phyloP scores from a whole-genome alignment of 192 early-diverging fungal genomes.

The Coemansia sp. region DNA sequence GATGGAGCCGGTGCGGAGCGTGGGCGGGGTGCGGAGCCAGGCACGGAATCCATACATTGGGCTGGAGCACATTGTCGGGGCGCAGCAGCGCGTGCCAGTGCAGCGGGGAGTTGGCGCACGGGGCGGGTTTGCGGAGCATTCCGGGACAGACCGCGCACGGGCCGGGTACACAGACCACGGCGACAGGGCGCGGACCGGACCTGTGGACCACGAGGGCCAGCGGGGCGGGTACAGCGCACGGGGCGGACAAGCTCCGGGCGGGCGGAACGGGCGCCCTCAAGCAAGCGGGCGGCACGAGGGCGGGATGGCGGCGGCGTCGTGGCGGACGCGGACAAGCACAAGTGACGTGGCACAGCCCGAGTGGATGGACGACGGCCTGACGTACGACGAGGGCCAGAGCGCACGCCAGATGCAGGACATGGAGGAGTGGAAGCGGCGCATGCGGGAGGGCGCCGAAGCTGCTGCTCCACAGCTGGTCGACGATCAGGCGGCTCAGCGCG shows the following conservation, averaged over 20 bases:
- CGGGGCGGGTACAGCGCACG: not conserved
- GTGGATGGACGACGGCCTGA: slow-evolving; percentile 49
- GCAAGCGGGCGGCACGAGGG: slow-evolving; percentile 12
- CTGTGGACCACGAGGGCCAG: not conserved
- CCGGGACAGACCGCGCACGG: not conserved
- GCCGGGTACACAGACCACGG: not conserved
- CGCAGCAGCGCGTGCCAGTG: slow-evolving; percentile 21
- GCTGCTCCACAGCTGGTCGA: slow-evolving; percentile 1
- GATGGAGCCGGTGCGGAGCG: slow-evolving; percentile 16
- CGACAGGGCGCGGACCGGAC: not conserved
- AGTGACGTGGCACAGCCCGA: slow-evolving; percentile 36
- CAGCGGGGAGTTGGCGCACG: slow-evolving; percentile 14
- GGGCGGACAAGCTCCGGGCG: not conserved
- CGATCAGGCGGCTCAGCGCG: slow-evolving; percentile 18
- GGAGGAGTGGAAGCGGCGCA: slow-evolving; percentile 55
- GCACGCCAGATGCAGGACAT: slow-evolving; percentile 42
- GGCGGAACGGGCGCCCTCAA: slow-evolving; percentile 1
- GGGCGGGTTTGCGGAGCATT: not conserved
- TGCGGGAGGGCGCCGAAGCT: slow-evolving; percentile 19
- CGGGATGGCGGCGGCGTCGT: slow-evolving; percentile 15
- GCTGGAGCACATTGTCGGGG: slow-evolving; percentile 25
- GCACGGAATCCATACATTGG: slow-evolving; percentile 22
- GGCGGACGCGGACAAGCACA: slow-evolving; percentile 21
- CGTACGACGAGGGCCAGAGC: slow-evolving; percentile 47
- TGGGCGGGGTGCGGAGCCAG: slow-evolving; percentile 1